phyloP scores from a whole-genome alignment of 306 rosid species.

The Inga oerstediana region DNA sequence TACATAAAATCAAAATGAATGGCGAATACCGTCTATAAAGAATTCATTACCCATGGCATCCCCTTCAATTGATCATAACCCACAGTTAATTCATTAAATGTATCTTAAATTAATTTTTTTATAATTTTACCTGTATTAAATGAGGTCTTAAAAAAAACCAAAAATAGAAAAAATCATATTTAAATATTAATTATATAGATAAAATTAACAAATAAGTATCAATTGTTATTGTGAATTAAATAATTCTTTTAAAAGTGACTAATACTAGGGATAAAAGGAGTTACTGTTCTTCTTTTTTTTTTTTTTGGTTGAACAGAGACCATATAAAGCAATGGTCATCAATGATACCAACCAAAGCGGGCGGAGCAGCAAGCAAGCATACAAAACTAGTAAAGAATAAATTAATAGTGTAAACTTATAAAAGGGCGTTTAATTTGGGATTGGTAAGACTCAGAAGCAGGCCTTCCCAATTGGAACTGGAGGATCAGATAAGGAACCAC shows the following conservation, averaged over 20 bases:
- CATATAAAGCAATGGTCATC: background rate
- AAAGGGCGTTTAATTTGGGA: background rate
- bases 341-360: background rate
- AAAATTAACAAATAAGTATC: too few relatives aligned
- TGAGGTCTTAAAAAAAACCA: too few relatives aligned
- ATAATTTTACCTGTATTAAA: too few relatives aligned
- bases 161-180: too few relatives aligned
- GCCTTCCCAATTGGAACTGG: slow-evolving; percentile 66
- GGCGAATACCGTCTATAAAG: background rate
- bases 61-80: background rate
- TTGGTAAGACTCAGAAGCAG: slow-evolving; percentile 41
- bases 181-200: too few relatives aligned
- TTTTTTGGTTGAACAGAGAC: background rate
- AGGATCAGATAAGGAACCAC: slow-evolving; percentile 68
- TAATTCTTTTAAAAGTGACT: too few relatives aligned
- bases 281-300: background rate
- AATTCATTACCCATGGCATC: background rate
- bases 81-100: too few relatives aligned
- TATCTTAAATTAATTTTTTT: background rate
- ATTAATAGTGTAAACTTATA: background rate
- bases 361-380: background rate
- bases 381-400: background rate
- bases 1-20: background rate
- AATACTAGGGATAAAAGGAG: background rate
- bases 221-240: too few relatives aligned